Conservation (phyloP, 805 yeast species). For the Metschnikowia drakensbergensis region DNA sequence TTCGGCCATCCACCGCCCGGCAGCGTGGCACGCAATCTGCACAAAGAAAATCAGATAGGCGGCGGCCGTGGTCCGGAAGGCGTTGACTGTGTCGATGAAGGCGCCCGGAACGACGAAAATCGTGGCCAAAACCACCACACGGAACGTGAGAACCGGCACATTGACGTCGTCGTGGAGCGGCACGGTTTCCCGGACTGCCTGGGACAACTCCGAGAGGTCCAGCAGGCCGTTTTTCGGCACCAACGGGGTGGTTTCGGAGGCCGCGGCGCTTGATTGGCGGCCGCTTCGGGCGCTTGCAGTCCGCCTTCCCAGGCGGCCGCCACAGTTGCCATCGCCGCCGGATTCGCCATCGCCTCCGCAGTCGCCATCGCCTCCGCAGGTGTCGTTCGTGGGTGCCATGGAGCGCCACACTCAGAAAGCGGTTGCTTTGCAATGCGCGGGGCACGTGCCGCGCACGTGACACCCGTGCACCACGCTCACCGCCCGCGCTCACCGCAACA, state of each 20-base stretch:
- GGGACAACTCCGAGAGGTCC: slow-evolving; percentile 30
- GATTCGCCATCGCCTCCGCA: too few relatives aligned
- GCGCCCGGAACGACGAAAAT: slow-evolving; percentile 41
- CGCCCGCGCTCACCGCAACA: slow-evolving; percentile 4
- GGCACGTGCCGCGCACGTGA: too few relatives aligned
- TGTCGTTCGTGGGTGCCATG: too few relatives aligned
- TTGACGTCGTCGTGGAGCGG: slow-evolving; percentile 38
- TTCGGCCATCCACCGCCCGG: slow-evolving; percentile 44
- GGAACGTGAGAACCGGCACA: slow-evolving; percentile 36
- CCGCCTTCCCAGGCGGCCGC: too few relatives aligned
- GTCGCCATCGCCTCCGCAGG: too few relatives aligned
- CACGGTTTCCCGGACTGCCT: slow-evolving; percentile 33
- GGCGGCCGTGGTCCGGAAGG: slow-evolving; percentile 44
- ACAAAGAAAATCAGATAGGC: slow-evolving; percentile 51
- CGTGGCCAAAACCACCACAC: slow-evolving; percentile 32
- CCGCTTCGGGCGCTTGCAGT: neutral
- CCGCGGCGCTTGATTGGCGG: too few relatives aligned
- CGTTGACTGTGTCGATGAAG: slow-evolving; percentile 39
- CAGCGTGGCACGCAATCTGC: slow-evolving; percentile 46
- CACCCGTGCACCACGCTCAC: too few relatives aligned
- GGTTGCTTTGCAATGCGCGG: too few relatives aligned
- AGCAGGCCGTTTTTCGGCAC: neutral
- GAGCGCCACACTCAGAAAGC: too few relatives aligned
- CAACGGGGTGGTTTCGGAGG: slow-evolving; percentile 1
- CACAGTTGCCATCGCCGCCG: too few relatives aligned